Percentiles rank a stretch among this genome's conserved stretches.
Conservation (phyloP, 345 rosid species). For the Triadica sebifera region DNA sequence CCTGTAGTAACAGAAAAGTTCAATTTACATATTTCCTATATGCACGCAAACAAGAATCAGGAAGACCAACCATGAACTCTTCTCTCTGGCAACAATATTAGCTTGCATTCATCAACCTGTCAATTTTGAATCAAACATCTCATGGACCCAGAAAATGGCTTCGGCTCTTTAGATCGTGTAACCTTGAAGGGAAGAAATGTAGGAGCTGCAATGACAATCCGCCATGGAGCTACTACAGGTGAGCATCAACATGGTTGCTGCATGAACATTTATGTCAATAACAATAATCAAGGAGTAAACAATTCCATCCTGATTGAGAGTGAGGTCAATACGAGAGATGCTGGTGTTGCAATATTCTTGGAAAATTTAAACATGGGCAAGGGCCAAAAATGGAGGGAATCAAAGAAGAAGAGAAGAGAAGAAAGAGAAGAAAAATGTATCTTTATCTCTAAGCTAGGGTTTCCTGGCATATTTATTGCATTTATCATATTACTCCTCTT, state of each 20-base stretch:
- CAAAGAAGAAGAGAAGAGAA: not conserved
- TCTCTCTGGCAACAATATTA: not conserved
- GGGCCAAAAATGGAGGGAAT: not conserved
- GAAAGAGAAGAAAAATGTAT: not conserved
- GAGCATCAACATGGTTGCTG: slow-evolving; percentile 36
- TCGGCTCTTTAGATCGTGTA: slow-evolving; percentile 24
- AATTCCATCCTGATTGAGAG: slow-evolving; percentile 45
- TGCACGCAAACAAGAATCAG: slow-evolving; percentile 22
- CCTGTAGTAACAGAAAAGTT: slow-evolving; percentile 29
- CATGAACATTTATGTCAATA: slow-evolving; percentile 52
- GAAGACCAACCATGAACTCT: not conserved
- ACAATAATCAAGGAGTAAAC: slow-evolving; percentile 46
- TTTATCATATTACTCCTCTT: not conserved
- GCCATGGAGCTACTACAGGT: slow-evolving; percentile 21
- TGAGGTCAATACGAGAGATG: slow-evolving; percentile 37
- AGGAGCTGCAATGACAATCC: slow-evolving; percentile 55
- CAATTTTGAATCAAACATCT: not conserved
- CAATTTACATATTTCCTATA: not conserved
- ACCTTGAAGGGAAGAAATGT: slow-evolving; percentile 55
- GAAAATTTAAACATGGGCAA: slow-evolving; percentile 10
- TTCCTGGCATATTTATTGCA: slow-evolving; percentile 7
- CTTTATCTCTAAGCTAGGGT: not conserved
- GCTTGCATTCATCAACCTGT: not conserved
- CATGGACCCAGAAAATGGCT: slow-evolving; percentile 23
- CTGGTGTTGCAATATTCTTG: slow-evolving; percentile 31